Evolutionary conservation across 352 stramenopile species (phyloP), one percentile per base, ranked within the genome.

Genomic region (Phytophthora tentaculata): DNA sequence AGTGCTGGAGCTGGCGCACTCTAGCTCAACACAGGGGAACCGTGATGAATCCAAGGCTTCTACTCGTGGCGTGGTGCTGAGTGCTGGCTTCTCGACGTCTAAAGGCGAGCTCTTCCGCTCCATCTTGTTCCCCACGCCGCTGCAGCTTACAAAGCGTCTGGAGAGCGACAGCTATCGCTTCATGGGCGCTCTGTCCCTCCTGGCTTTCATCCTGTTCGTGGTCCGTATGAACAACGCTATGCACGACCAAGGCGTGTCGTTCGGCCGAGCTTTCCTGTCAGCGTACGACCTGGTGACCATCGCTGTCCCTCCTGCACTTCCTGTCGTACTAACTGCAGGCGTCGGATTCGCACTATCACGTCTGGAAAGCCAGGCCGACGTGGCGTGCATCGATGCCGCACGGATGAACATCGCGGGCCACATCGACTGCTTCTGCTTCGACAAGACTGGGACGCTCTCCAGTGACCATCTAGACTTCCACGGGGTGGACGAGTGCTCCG

Each of bases 381-480:
- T 94, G 24, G 86, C 84, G 54, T 94, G 86, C 62, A 88, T 94
- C 39, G 80, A 94, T 62, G 74, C 86, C 14, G 74, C 90, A 52
- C 80, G 85, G 2, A 79, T 94, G 65, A 92, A 92, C 61, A 63
- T 92, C 22, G 77, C 79, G 0, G 86, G 86, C 0, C 84, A 94
- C 48, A 56, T 94, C 5, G 72, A 91, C 44, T 90, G 78, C 48
- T 93, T 93, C 37, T 93, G 84, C 64, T 95, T 95, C 44, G 86
- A 95, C 68, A 95, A 95, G 76, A 95, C 86, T 6, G 86, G 86
- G 1, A 95, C 86, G 10, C 64, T 95, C 6, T 91, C 86, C 9
- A 88, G 73, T 37, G 86, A 93, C 19, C 80, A 88, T 44, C 54
- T 95, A 19, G 77, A 91, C 44, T 92, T 92, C 56, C 78, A 89